phyloP scores from a whole-genome alignment of 2,329 filamentous ascomycete species.

The Alternaria ventricosa region DNA sequence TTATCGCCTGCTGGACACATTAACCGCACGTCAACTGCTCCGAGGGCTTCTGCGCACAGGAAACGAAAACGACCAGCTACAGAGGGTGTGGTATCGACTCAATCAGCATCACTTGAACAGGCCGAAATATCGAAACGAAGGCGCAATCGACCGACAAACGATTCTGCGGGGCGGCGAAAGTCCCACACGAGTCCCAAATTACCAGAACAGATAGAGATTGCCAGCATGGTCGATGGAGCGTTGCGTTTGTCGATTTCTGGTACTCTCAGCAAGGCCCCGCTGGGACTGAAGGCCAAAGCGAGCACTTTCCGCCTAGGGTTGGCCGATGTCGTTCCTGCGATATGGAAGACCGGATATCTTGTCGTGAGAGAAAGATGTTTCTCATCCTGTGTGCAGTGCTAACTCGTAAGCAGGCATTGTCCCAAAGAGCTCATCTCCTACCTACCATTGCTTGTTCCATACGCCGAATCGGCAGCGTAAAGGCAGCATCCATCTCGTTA shows the following conservation, averaged over 20 bases:
- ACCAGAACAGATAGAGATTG: not conserved
- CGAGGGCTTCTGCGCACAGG: not conserved
- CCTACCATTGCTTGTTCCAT: constrained; percentile 50
- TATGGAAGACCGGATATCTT: constrained; percentile 51
- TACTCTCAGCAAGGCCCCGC: constrained; percentile 24
- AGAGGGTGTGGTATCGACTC: not conserved
- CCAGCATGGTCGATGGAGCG: constrained; percentile 42
- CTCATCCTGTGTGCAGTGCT: constrained; percentile 1
- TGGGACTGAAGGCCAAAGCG: constrained; percentile 39
- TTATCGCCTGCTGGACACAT: too few relatives aligned
- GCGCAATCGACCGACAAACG: not conserved
- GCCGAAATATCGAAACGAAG: not conserved
- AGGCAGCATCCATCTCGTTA: constrained; percentile 19
- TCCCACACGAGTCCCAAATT: not conserved
- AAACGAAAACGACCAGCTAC: constrained; percentile 10
- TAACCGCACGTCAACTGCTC: not conserved
- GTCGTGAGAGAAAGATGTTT: constrained; percentile 21
- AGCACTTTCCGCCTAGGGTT: constrained; percentile 45
- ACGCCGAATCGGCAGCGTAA: constrained; percentile 7
- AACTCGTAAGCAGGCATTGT: constrained; percentile 32
- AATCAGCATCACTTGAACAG: not conserved
- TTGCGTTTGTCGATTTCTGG: constrained; percentile 46
- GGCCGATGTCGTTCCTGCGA: constrained; percentile 46
- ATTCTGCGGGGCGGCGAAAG: not conserved
- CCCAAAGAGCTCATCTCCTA: constrained; percentile 44